Evolutionary conservation across 2,329 filamentous ascomycete species (phyloP), one percentile per base, ranked within the genome.

Genomic region (Fonsecaea erecta): DNA sequence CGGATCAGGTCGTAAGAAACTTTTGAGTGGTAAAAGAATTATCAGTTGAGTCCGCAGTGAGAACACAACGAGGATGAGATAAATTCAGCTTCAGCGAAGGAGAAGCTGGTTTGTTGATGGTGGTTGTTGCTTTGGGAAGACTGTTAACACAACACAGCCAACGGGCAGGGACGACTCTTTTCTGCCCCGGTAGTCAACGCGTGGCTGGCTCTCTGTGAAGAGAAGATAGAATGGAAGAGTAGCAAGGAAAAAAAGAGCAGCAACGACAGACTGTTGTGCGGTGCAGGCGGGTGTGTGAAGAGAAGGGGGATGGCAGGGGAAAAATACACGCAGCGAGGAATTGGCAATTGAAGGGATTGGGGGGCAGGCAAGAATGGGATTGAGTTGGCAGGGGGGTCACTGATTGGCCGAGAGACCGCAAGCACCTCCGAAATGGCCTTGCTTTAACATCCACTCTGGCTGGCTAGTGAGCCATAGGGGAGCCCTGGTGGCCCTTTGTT

Each of bases 241-340:
- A 37, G 51, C 52, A 60, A 52, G 43, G 30, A 12, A 37, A 52
- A 60, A 58, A 70, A 68, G 76, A 77, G 74, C 76, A 77, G 73
- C 74, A 76, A 68, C 70, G 64, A 70, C 70, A 73, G 71, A 70
- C 68, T 72, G 40, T 51, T 60, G 71, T 57, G 37, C 28, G 26
- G 59, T 40, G 69, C 32, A 63, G 57, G 68, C 69, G 68, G 68
- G 68, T 63, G 69, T 74, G 73, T 71, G 74, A 75, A 69, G 68
- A 76, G 75, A 74, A 71, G 71, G 61, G 52, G 65, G 64, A 65
- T 63, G 66, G 67, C 63, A 66, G 64, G 54, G n/a, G n/a, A n/a
- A 65, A 71, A 68, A 63, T 59, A 67, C 43, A 60, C 57, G 57
- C 57, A 8, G 57, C 18, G 59, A 60, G 57, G 62, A 37, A 62